Base-by-base conservation (phyloP, 2,329 filamentous ascomycete species). In the Emergomyces orientalis region DNA sequence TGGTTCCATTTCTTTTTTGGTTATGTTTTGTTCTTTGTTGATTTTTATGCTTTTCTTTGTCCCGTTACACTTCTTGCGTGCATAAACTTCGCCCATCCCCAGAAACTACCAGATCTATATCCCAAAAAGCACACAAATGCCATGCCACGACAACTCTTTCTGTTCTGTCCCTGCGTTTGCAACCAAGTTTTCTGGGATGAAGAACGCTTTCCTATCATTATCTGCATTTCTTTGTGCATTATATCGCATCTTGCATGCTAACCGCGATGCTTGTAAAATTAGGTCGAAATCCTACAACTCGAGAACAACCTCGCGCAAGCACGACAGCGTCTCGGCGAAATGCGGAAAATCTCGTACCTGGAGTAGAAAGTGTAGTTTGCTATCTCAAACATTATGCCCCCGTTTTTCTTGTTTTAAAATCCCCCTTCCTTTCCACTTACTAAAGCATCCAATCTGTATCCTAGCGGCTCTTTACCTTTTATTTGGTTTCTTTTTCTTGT, bases 241-340 rank as follows among this genome's bases (percentile, higher is more conserved):
- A 22, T 14, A 32, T 13, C 27, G 52, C 51, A 54, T 22, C 32
- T 32, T 32, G 19, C 8, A 39, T 55, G 55, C 65, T 70, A 64
- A 70, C 56, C 17, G 14, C 56, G 39, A 43, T 59, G 22, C 22
- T 45, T 59, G 13, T 59, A 32, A 41, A 57, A 37, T 25, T 63
- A 96, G 91, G 94, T 99, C 73, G 92, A 99, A 78, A 99, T 99
- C 69, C 81, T 97, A 62, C 91, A 97, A 77, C 83, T 99, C 67
- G 92, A 97, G 78, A 99, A 97, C 72, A 79, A 85, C 34, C 83
- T 99, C 47, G 82, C 87, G 9, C 81, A 89, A 39, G 94, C 94
- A 51, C 83, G 93, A 69, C 86, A 88, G 72, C 83, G 91, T 61
- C 80, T 99, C 67, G 93, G 94, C 66, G 94, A 99, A 82, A 97